Percentiles rank a stretch among this genome's conserved stretches.
Conservation (phyloP, 805 yeast species). For the Starmerella gropengiesseri region DNA sequence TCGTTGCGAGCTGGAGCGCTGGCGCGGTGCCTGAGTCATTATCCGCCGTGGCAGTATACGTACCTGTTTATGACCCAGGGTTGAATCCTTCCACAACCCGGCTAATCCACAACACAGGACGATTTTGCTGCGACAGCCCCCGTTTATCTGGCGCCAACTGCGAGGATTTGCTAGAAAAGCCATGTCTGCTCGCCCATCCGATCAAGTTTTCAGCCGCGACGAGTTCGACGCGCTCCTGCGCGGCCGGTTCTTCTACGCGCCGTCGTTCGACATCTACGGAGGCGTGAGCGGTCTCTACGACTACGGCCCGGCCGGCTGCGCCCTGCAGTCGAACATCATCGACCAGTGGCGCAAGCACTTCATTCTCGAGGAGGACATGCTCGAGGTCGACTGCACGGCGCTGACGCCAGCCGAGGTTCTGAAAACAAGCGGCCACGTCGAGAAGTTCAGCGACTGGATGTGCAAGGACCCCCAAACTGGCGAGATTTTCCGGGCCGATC, state of each 20-base stretch:
- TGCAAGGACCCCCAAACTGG: constrained; percentile 91
- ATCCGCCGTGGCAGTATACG: too few species aligned
- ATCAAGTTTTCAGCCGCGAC: constrained; percentile 59
- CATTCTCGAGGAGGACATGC: constrained; percentile 94
- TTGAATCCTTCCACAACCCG: too few species aligned
- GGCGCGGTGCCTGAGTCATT: too few species aligned
- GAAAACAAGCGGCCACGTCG: constrained; percentile 98
- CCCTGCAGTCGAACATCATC: constrained; percentile 88
- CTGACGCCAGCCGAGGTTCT: constrained; percentile 94
- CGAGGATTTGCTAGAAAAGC: constrained; percentile 9
- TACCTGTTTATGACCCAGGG: too few species aligned
- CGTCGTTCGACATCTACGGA: constrained; percentile 94
- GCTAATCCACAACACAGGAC: constrained; percentile 2
- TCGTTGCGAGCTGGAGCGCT: too few species aligned
- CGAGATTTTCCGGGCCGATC: constrained; percentile 98
- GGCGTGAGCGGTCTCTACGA: constrained; percentile 97
- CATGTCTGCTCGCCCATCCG: constrained; percentile 14
- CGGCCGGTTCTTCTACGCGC: constrained; percentile 94
- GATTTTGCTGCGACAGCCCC: constrained; percentile 10
- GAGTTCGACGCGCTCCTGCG: constrained; percentile 79
- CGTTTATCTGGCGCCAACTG: constrained; percentile 5
- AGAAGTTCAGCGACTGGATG: constrained; percentile 99
- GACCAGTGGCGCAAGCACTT: constrained; percentile 98
- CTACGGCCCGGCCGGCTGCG: constrained; percentile 99
- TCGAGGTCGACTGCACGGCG: constrained; percentile 97